Evolutionary conservation across 2,329 filamentous ascomycete genomes (phyloP).

Genomic region (Epichloe elymi): DNA sequence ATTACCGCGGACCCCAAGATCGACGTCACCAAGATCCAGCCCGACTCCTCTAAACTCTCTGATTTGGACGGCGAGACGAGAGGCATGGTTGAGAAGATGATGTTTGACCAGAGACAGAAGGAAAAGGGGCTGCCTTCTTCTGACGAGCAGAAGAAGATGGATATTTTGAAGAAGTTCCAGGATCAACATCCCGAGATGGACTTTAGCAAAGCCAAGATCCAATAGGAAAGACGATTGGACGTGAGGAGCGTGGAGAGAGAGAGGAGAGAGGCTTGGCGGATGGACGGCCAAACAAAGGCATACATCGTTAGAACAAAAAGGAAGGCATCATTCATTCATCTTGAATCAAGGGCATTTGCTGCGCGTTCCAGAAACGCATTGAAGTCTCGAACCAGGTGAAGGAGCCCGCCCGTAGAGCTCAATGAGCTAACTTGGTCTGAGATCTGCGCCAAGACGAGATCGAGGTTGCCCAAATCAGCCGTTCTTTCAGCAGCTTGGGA

Average conservation of each 20-base stretch:
- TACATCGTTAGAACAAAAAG: background rate
- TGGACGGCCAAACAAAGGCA: background rate
- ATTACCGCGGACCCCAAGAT: conserved; percentile 78
- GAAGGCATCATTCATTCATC: conserved; percentile 13
- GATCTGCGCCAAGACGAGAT: conserved; percentile 42
- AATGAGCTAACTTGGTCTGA: conserved; percentile 38
- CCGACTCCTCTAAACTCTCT: conserved; percentile 80
- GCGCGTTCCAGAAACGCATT: conserved; percentile 51
- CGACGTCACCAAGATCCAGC: conserved; percentile 88
- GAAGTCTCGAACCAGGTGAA: conserved; percentile 46
- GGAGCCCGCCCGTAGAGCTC: conserved; percentile 35
- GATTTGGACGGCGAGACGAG: conserved; percentile 92
- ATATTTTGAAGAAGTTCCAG: conserved; percentile 90
- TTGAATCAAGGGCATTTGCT: conserved; percentile 40
- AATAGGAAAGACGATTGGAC: conserved; percentile 21
- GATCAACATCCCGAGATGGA: conserved; percentile 61
- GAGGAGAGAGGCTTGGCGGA: background rate
- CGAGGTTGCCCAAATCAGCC: conserved; percentile 42
- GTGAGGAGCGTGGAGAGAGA: background rate
- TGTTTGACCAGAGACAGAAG: conserved; percentile 98
- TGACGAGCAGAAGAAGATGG: conserved; percentile 90
- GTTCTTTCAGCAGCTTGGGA: conserved; percentile 31
- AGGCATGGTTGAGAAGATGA: conserved; percentile 99
- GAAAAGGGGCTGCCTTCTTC: conserved; percentile 74
- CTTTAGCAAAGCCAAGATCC: conserved; percentile 57